Base-by-base conservation (phyloP, 306 rosid genomes). In the Luffa acutangula region DNA sequence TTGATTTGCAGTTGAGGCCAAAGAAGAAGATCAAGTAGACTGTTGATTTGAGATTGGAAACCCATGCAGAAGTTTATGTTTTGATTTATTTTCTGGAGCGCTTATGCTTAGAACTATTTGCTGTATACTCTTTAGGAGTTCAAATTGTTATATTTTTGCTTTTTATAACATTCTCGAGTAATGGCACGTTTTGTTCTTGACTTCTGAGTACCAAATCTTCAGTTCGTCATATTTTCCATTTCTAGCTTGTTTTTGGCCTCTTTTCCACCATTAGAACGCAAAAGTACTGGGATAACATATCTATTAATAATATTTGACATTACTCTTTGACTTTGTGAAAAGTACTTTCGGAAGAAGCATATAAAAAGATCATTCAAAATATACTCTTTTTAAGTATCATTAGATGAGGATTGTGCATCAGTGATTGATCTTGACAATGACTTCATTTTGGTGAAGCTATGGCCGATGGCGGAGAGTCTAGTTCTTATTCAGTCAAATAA, bases 11-110 rank as follows among this genome's bases (percentile, higher is more conserved):
- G 98, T 84, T 94, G 96, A 94, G 98, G 97, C 98, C 98, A 72
- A 94, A 94, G 96, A 94, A 94, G 92, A 94, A 94, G 94, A 88
- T 94, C 92, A 94, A 94, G 93, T 94, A 94, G 81, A 86, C 77
- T 64, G 67, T 65, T 83, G 42, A 34, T 80, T 33, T 34, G 78
- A 52, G 75, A 31, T 66, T 63, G 14, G 63, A 83, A 48, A 41
- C 13, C 80, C 14, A 33, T 45, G 59, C 54, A 62, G 41, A 60
- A 60, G 65, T 66, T 7, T 80, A 58, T 84, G 74, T 72, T 84
- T 17, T 81, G 82, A 73, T 83, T 56, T 80, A 49, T 20, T 78
- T 66, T 83, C 56, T 49, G 57, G 69, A 67, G 60, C 62, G 4
- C 79, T 77, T 63, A 46, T 45, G 81, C 65, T 15, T 57, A 49